Evolutionary conservation across 768 basidiomycete species (phyloP).

Genomic region (Phanerochaete sordida): DNA sequence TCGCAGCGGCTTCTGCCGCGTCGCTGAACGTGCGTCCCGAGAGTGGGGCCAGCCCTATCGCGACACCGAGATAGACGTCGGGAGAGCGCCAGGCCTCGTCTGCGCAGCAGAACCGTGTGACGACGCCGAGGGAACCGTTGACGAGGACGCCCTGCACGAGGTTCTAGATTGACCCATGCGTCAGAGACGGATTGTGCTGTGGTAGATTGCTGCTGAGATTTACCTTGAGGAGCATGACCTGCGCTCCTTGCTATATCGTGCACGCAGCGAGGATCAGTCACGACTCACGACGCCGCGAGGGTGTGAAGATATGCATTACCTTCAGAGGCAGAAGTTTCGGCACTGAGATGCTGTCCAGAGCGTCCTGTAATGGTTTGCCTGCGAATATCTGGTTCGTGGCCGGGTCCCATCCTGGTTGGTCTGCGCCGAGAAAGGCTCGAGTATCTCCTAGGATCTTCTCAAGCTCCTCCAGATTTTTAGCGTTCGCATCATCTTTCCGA

Average conservation of each 20-base stretch:
- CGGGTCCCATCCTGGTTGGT: neutral
- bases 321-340: slow-evolving; percentile 26
- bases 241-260: slow-evolving; percentile 80
- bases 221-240: slow-evolving; percentile 82
- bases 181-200: too few relatives aligned
- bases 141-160: slow-evolving; percentile 61
- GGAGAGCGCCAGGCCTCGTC: neutral
- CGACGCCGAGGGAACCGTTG: slow-evolving; percentile 66
- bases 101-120: slow-evolving; percentile 41
- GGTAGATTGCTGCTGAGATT: too few relatives aligned
- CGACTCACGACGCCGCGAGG: neutral
- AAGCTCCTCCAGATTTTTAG: neutral
- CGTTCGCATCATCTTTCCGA: neutral
- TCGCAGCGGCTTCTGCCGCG: neutral
- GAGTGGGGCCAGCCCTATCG: neutral
- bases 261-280: neutral
- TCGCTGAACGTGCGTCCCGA: neutral
- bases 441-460: slow-evolving; percentile 19
- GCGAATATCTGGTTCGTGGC: neutral
- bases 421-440: slow-evolving; percentile 32
- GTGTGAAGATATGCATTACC: slow-evolving; percentile 26
- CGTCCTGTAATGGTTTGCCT: neutral
- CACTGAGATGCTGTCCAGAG: neutral
- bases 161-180: slow-evolving; percentile 40
- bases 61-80: neutral